Conservation (phyloP, 768 basidiomycete species). For the Naematelia aurantialba region DNA sequence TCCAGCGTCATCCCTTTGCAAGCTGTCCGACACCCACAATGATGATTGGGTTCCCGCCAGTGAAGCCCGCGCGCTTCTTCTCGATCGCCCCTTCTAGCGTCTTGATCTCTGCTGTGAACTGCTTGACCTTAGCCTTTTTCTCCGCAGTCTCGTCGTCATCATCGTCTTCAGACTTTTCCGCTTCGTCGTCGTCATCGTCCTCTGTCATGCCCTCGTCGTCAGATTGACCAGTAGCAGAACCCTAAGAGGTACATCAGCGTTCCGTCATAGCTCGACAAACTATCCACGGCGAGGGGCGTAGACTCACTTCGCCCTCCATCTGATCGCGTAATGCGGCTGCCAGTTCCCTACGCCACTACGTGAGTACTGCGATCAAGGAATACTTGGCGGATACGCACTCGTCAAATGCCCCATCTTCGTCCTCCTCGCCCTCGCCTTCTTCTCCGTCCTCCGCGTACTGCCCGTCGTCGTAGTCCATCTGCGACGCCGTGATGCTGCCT, state of each 20-base stretch:
- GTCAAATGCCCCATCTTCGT: constrained; percentile 24
- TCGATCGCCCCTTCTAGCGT: constrained; percentile 38
- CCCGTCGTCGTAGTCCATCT: constrained; percentile 33
- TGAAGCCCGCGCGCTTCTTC: constrained; percentile 38
- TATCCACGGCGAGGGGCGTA: not conserved
- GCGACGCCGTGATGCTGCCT: constrained; percentile 23
- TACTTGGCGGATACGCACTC: constrained; percentile 12
- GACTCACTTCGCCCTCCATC: constrained; percentile 20
- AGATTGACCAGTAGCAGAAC: constrained; percentile 22
- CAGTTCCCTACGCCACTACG: constrained; percentile 22
- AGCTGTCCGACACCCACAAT: constrained; percentile 20
- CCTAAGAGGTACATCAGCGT: constrained; percentile 16
- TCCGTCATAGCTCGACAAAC: not conserved
- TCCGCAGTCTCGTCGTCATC: constrained; percentile 43
- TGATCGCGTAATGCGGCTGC: constrained; percentile 34
- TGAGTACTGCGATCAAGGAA: constrained; percentile 9
- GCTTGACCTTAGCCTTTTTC: constrained; percentile 40
- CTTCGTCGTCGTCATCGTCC: constrained; percentile 39
- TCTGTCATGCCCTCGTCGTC: constrained; percentile 32
- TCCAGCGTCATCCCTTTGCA: constrained; percentile 2
- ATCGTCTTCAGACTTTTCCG: constrained; percentile 26
- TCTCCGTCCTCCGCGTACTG: constrained; percentile 22
- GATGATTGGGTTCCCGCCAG: constrained; percentile 43
- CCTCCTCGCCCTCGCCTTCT: constrained; percentile 22
- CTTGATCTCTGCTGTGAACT: constrained; percentile 42